These are phyloP conservation scores for Diplocarpon mali DNA, from an alignment of 2,329 filamentous ascomycete genomes.

Conservation along the genomic window DNA sequence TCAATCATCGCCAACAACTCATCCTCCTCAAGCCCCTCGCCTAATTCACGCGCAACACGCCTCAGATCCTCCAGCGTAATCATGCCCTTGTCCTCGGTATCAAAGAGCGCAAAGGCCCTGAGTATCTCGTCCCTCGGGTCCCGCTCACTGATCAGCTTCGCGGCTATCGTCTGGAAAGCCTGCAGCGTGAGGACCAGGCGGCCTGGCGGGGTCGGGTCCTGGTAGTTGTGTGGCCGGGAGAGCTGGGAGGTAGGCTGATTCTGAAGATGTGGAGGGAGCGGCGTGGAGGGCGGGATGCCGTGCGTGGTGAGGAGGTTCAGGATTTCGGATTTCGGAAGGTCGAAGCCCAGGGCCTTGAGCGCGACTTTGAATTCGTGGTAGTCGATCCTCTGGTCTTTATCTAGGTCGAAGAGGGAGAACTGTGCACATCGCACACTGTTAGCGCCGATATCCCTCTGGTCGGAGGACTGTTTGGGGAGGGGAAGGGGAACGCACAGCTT, in stretches of 20 bases:
- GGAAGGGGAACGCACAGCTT: conserved; percentile 55
- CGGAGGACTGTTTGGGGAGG: background rate
- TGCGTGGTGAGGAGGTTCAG: conserved; percentile 70
- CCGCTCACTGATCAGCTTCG: conserved; percentile 66
- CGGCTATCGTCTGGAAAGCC: conserved; percentile 65
- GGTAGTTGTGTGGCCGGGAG: conserved; percentile 32
- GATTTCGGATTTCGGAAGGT: conserved; percentile 76
- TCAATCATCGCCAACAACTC: conserved; percentile 95
- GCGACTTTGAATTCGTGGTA: conserved; percentile 98
- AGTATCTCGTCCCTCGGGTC: conserved; percentile 87
- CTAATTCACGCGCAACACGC: conserved; percentile 78
- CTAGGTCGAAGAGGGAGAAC: conserved; percentile 94
- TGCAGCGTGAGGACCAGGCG: conserved; percentile 58
- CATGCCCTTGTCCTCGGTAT: conserved; percentile 81
- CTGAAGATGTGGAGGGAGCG: conserved; percentile 30
- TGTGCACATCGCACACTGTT: conserved; percentile 28
- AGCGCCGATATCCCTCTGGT: background rate
- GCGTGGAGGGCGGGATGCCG: conserved; percentile 49
- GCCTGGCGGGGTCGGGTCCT: conserved; percentile 37
- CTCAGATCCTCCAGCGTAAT: conserved; percentile 84
- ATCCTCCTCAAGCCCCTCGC: conserved; percentile 85
- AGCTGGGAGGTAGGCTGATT: conserved; percentile 25
- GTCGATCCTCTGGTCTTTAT: conserved; percentile 88
- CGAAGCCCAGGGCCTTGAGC: conserved; percentile 89
- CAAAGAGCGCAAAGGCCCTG: conserved; percentile 86